Evolutionary conservation across 1,284 basidiomycete species (phyloP).

Genomic region (Volvariella volvacea): DNA sequence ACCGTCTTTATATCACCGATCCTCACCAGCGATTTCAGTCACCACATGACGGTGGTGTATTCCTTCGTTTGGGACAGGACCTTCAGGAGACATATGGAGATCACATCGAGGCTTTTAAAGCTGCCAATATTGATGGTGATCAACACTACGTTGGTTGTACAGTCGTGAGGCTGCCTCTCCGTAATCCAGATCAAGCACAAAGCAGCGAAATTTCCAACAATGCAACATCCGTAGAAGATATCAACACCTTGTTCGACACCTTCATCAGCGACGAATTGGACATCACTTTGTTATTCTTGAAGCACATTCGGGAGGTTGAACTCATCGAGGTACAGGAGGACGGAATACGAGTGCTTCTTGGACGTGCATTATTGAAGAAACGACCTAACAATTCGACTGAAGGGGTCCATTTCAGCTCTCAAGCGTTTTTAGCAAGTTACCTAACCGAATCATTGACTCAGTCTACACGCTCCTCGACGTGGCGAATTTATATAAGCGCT

Average conservation of each 20-base stretch:
- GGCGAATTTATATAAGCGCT: too few species aligned
- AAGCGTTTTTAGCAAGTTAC: too few species aligned
- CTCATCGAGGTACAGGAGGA: background rate
- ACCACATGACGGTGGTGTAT: background rate
- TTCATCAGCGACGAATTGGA: constrained; percentile 37
- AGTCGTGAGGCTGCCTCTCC: constrained; percentile 39
- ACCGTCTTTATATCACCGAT: constrained; percentile 30
- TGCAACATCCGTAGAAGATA: constrained; percentile 24
- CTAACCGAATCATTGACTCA: too few species aligned
- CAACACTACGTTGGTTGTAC: constrained; percentile 27
- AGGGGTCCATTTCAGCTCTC: too few species aligned
- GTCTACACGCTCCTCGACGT: too few species aligned
- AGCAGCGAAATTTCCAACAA: constrained; percentile 18
- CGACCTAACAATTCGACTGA: too few species aligned
- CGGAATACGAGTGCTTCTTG: too few species aligned
- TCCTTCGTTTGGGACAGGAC: background rate
- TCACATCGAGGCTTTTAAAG: background rate
- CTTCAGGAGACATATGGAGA: background rate
- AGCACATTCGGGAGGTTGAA: constrained; percentile 29
- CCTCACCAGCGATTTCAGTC: constrained; percentile 27
- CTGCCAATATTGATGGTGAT: background rate
- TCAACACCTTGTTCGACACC: constrained; percentile 28
- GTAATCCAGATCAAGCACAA: constrained; percentile 12
- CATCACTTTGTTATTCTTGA: constrained; percentile 38
- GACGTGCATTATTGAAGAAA: too few species aligned